A percentile compares a stretch with the other conserved stretches of the same genome.
Conservation (phyloP, 2,329 filamentous ascomycete genomes). For the Colletotrichum coccodes region DNA sequence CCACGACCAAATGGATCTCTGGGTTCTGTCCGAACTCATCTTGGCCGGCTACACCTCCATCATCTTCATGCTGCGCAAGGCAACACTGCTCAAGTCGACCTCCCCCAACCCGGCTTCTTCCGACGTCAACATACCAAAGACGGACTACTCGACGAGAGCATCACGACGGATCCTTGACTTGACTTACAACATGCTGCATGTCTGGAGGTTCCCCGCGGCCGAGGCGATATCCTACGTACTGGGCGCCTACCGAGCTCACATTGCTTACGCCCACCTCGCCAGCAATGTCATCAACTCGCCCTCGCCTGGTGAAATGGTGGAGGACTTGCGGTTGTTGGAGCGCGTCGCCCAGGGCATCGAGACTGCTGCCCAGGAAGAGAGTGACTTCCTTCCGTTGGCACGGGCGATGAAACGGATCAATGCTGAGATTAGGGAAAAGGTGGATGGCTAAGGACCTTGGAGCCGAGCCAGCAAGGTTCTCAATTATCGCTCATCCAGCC, state of each 20-base stretch:
- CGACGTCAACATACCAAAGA: conserved; percentile 15
- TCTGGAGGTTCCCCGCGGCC: not conserved
- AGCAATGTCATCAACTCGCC: not conserved
- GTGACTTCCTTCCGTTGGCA: conserved; percentile 13
- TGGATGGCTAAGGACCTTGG: not conserved
- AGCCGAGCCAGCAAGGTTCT: too few species aligned
- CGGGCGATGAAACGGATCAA: conserved; percentile 14
- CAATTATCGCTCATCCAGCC: too few species aligned
- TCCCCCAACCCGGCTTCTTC: not conserved
- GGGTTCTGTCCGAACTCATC: conserved; percentile 40
- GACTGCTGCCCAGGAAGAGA: not conserved
- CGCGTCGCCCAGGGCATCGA: conserved; percentile 13
- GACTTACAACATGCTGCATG: conserved; percentile 11
- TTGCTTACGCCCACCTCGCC: not conserved
- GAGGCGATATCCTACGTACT: not conserved
- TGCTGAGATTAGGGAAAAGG: not conserved
- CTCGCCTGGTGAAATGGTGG: not conserved
- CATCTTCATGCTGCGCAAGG: conserved; percentile 47
- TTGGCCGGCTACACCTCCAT: conserved; percentile 43
- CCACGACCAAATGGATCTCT: conserved; percentile 37
- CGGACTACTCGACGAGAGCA: not conserved
- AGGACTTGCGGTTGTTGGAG: conserved; percentile 5
- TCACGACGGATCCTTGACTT: conserved; percentile 17
- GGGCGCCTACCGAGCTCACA: not conserved
- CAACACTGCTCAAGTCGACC: conserved; percentile 8